Evolutionary conservation across 2,329 filamentous ascomycete species (phyloP).

Genomic region (Neofusicoccum laricinum): DNA sequence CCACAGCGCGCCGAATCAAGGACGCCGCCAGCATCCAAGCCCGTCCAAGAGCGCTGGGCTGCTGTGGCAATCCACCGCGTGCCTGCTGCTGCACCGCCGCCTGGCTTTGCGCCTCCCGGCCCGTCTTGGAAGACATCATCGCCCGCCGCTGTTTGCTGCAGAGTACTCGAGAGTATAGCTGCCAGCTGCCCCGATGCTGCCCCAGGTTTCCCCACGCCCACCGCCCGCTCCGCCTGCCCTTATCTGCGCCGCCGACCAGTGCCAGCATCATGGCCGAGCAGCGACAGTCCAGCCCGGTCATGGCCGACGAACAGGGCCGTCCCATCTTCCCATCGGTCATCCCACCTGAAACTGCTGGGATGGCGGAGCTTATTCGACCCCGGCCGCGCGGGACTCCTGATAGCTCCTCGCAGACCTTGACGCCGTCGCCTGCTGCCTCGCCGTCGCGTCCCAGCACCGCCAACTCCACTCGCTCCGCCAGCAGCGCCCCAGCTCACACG

Average conservation of each 20-base stretch:
- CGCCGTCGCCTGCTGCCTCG: not conserved
- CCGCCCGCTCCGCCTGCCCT: not conserved
- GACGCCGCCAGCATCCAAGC: not conserved
- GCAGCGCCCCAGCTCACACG: not conserved
- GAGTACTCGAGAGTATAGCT: not conserved
- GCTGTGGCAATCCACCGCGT: not conserved
- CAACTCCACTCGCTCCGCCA: not conserved
- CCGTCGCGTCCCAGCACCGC: not conserved
- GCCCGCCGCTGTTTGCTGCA: not conserved
- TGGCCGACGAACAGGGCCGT: not conserved
- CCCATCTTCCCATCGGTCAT: conserved; percentile 1
- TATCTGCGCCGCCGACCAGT: not conserved
- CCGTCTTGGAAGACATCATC: conserved; percentile 1
- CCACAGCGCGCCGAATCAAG: not conserved
- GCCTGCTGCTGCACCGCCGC: not conserved
- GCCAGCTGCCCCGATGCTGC: not conserved
- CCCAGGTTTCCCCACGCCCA: not conserved
- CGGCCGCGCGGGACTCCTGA: not conserved
- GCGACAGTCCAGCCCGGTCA: not conserved
- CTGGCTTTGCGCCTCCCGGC: not conserved
- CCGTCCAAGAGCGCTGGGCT: not conserved
- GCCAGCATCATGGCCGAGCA: not conserved
- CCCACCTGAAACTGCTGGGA: conserved; percentile 13
- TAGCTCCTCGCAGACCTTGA: not conserved
- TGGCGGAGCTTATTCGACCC: conserved; percentile 5